Evolutionary conservation across 2,329 filamentous ascomycete genomes (phyloP), one percentile per base, ranked within the genome.

Genomic region (Rhynchosporium graminicola): DNA sequence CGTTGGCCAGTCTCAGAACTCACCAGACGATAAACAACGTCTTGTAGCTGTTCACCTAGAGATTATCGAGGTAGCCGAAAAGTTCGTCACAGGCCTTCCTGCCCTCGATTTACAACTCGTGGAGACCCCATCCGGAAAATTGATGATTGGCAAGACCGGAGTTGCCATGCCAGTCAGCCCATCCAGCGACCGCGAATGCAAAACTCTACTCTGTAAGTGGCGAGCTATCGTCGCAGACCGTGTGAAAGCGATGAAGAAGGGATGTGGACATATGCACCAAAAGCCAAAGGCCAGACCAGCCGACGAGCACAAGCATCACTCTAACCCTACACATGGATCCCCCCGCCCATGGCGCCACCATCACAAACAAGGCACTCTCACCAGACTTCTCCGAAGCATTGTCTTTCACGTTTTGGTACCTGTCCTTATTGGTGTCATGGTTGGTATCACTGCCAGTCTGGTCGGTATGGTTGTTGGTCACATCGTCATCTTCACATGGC

Each of bases 391-490:
- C 52, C 79, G 80, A 70, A 83, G 83, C 69, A 79, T 89, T 56
- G 79, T 83, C 65, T 78, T 85, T 43, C 84, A 87, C 65, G 81
- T 92, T 50, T 74, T 91, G 54, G 78, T 91, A 45, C 89, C 89
- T 1, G 80, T 91, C 59, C 76, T 89, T 58, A 81, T 91, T 66
- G 89, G 89, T 63, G 81, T 91, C 66, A 80, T 85, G 29, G 86
- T 87, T 50, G 89, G 89, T 71, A 82, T 91, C 60, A 80, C 81
- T 36, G 85, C 88, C 66, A 88, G 87, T 75, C 74, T 90, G 46
- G 73, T 91, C 52, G 87, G 86, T 60, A 88, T 91, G 82, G 76
- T 87, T 62, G 74, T 88, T 46, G 87, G 87, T 65, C 86, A 83
- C 57, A 69, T 88, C 59, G 78, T 86, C 59, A 81, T 87, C 57